Percentiles rank a stretch among this genome's conserved stretches.
These are phyloP conservation scores for Fusarium virguliforme DNA, from an alignment of 2,329 filamentous ascomycete species.

Conservation along the genomic window DNA sequence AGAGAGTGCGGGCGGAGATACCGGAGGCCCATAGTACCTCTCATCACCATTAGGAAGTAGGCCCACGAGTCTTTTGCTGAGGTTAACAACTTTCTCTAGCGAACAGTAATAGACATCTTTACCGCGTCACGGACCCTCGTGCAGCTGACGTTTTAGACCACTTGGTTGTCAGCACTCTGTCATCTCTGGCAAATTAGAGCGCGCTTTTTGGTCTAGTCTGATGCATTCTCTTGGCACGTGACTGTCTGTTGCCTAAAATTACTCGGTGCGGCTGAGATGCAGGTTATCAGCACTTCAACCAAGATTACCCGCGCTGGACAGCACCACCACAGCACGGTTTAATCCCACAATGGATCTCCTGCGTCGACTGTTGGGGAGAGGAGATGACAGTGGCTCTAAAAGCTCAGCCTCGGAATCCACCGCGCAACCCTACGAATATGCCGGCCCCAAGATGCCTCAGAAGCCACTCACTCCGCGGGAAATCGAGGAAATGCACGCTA, in stretches of 20 bases:
- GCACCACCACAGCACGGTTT: background rate
- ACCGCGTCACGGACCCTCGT: too few relatives aligned
- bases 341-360: background rate
- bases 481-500: conserved; percentile 20
- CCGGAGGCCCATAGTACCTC: too few relatives aligned
- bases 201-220: background rate
- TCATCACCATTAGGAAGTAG: too few relatives aligned
- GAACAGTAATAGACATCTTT: too few relatives aligned
- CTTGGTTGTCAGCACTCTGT: background rate
- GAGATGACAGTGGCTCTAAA: background rate
- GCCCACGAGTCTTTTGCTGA: too few relatives aligned
- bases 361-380: background rate
- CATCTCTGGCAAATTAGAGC: background rate
- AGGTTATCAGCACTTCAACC: background rate
- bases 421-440: background rate
- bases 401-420: background rate
- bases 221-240: background rate
- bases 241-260: background rate
- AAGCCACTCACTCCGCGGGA: conserved; percentile 18
- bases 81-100: too few relatives aligned
- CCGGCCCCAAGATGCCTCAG: background rate
- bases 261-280: background rate
- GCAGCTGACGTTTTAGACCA: too few relatives aligned
- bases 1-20: too few relatives aligned
- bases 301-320: background rate